Conservation (phyloP, 345 rosid genomes). For the Gossypium rotundifolium region DNA sequence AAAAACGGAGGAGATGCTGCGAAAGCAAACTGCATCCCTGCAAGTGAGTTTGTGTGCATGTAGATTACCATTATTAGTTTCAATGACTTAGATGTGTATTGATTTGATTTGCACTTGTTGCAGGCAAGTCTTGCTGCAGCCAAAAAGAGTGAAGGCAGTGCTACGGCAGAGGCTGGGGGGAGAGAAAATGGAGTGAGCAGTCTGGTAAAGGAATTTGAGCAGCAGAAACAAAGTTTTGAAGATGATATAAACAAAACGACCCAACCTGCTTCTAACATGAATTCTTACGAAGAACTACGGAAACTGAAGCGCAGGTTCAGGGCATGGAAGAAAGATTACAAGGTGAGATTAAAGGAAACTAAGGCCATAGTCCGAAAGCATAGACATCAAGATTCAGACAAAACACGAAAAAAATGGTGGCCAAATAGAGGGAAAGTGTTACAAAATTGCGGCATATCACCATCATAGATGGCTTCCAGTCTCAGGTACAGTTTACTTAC, state of each 20-base stretch:
- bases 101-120: conserved; percentile 7
- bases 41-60: conserved; percentile 45
- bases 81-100: background rate
- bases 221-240: conserved; percentile 57
- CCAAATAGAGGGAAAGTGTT: conserved; percentile 39
- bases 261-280: conserved; percentile 26
- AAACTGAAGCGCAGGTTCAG: conserved; percentile 60
- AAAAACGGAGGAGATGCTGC: conserved; percentile 93
- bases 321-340: conserved; percentile 89
- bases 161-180: conserved; percentile 33
- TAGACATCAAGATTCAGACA: conserved; percentile 40
- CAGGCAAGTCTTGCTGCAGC: conserved; percentile 84
- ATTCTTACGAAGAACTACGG: conserved; percentile 58
- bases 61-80: background rate
- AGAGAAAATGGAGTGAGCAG: conserved; percentile 60
- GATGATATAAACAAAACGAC: conserved; percentile 46
- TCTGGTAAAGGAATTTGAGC: conserved; percentile 75
- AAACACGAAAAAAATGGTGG: conserved; percentile 81
- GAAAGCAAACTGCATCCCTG: conserved; percentile 75
- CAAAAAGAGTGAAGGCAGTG: conserved; percentile 50
- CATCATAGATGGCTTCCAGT: conserved; percentile 10
- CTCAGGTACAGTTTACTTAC: conserved; percentile 4
- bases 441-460: background rate
- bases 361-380: conserved; percentile 58
- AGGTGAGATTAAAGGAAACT: conserved; percentile 57